Conservation (phyloP, 352 stramenopile genomes). For the Globisporangium megalacanthum region DNA sequence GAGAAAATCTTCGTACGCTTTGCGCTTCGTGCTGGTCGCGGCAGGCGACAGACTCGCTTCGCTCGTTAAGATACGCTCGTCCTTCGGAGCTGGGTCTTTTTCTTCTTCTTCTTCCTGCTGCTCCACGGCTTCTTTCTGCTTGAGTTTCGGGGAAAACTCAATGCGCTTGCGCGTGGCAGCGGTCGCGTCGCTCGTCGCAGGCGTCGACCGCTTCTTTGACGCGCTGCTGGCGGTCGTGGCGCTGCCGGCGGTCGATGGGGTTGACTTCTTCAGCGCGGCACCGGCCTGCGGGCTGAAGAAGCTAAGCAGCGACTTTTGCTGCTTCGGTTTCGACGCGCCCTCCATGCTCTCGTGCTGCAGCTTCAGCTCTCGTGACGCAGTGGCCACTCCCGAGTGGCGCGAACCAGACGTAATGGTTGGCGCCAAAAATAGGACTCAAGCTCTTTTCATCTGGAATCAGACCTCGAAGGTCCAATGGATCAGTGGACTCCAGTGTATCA, state of each 20-base stretch:
- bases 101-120: slow-evolving; percentile 4
- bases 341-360: neutral
- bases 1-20: slow-evolving; percentile 68
- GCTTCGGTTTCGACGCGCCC: slow-evolving; percentile 27
- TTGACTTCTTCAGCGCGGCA: slow-evolving; percentile 30
- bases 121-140: slow-evolving; percentile 1
- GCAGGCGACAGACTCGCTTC: neutral
- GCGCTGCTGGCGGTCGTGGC: slow-evolving; percentile 4
- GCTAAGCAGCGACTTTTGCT: slow-evolving; percentile 77
- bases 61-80: neutral
- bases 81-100: neutral
- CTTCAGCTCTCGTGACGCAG: no score
- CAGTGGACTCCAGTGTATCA: no score
- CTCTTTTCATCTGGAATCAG: no score
- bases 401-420: no score
- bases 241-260: slow-evolving; percentile 2
- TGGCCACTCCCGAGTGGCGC: no score
- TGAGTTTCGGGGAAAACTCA: slow-evolving; percentile 59
- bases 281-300: slow-evolving; percentile 76
- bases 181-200: slow-evolving; percentile 7
- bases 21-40: slow-evolving; percentile 27
- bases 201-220: slow-evolving; percentile 1
- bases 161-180: slow-evolving; percentile 50
- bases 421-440: no score
- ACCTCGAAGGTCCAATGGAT: no score